phyloP scores from a whole-genome alignment of 768 basidiomycete genomes.

The Russula sp. region DNA sequence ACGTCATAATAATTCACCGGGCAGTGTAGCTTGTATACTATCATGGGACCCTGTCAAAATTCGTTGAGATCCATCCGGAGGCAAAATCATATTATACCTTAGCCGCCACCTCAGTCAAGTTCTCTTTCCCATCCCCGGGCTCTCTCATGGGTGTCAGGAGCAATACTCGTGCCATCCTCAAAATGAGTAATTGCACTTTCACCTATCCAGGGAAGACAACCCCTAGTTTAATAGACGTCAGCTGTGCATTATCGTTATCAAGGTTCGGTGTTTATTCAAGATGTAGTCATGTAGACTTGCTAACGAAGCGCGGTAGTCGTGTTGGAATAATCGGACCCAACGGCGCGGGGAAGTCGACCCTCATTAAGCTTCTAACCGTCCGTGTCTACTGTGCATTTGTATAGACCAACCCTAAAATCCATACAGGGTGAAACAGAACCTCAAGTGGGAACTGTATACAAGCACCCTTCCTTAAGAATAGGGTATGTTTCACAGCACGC shows the following conservation, averaged over 20 bases:
- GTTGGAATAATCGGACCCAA: conserved; percentile 91
- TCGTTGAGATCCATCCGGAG: conserved; percentile 85
- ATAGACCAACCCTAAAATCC: neutral
- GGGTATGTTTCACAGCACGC: conserved; percentile 98
- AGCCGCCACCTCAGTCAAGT: conserved; percentile 87
- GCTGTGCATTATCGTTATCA: conserved; percentile 89
- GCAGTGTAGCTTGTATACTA: conserved; percentile 76
- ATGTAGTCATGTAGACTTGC: conserved; percentile 23
- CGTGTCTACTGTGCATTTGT: conserved; percentile 22
- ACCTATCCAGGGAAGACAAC: conserved; percentile 80
- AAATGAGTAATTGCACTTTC: conserved; percentile 85
- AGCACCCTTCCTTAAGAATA: conserved; percentile 88
- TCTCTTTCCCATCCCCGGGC: conserved; percentile 92
- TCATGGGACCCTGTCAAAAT: conserved; percentile 82
- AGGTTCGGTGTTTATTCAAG: conserved; percentile 38
- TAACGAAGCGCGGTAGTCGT: conserved; percentile 44
- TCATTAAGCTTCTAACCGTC: conserved; percentile 90
- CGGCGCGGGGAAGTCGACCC: conserved; percentile 92
- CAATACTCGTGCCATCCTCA: conserved; percentile 92
- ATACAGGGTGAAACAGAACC: conserved; percentile 81
- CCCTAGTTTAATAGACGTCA: conserved; percentile 82
- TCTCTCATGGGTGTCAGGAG: conserved; percentile 96
- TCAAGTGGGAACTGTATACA: conserved; percentile 87
- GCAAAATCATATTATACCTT: conserved; percentile 97
- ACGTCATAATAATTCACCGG: conserved; percentile 8